These are phyloP conservation scores for Trametes meyenii DNA, from an alignment of 768 basidiomycete genomes.

Conservation along the genomic window DNA sequence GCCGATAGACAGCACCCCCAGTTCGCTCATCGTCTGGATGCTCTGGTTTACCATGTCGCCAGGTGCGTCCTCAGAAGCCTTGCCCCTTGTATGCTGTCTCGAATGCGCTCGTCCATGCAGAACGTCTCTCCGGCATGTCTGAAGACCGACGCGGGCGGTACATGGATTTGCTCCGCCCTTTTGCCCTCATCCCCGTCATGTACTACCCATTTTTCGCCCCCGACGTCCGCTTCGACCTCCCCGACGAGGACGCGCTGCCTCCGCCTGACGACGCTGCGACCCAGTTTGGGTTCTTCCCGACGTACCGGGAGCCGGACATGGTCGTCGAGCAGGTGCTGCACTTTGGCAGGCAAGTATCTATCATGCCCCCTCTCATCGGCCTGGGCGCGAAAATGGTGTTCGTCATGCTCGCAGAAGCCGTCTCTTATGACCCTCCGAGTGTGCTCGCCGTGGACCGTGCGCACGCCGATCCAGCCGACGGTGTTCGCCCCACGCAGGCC, in stretches of 20 bases:
- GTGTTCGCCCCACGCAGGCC: constrained; percentile 51
- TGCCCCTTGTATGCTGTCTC: neutral
- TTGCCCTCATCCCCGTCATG: constrained; percentile 45
- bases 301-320: constrained; percentile 39
- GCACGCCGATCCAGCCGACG: constrained; percentile 22
- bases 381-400: constrained; percentile 65
- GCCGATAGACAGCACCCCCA: constrained; percentile 54
- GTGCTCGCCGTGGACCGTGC: constrained; percentile 37
- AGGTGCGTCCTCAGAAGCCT: constrained; percentile 39
- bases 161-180: constrained; percentile 44
- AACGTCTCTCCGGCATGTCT: constrained; percentile 19
- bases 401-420: constrained; percentile 58
- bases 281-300: constrained; percentile 50
- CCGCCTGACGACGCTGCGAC: constrained; percentile 31
- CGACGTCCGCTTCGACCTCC: constrained; percentile 18
- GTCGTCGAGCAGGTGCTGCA: constrained; percentile 24
- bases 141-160: constrained; percentile 33
- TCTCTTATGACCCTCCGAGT: constrained; percentile 37
- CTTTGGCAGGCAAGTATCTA: constrained; percentile 25
- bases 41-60: constrained; percentile 62
- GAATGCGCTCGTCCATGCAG: constrained; percentile 20
- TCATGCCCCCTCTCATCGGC: constrained; percentile 49
- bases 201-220: constrained; percentile 55
- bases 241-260: constrained; percentile 24
- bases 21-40: constrained; percentile 61